phyloP scores from a whole-genome alignment of 2,329 filamentous ascomycete species.

The Colletotrichum endophyticum region DNA sequence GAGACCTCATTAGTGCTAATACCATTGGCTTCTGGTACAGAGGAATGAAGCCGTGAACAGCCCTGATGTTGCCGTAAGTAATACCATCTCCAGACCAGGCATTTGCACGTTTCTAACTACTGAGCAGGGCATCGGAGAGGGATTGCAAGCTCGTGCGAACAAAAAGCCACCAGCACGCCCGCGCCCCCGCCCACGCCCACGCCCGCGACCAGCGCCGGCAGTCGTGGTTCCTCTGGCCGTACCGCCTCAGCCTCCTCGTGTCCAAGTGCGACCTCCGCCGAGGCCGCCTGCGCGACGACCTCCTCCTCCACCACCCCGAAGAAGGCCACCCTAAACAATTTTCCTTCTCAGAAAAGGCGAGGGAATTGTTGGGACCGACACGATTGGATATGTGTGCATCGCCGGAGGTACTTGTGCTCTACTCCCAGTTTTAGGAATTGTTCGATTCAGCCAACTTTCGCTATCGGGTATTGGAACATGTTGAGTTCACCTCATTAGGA shows the following conservation, averaged over 20 bases:
- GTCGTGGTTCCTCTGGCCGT: background rate
- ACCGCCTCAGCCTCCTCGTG: background rate
- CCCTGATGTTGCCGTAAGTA: background rate
- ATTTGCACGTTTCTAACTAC: background rate
- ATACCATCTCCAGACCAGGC: fast-evolving
- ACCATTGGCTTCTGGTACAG: background rate
- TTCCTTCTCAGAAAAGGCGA: background rate
- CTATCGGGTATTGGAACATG: background rate
- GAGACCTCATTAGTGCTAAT: background rate
- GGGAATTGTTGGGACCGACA: no score
- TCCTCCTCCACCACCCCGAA: background rate
- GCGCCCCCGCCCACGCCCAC: no score
- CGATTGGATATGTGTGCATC: background rate
- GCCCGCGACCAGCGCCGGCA: background rate
- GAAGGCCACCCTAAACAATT: background rate
- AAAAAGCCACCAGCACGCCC: background rate
- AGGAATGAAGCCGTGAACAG: background rate
- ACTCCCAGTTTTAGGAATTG: background rate
- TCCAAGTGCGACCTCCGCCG: background rate
- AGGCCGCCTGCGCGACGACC: background rate
- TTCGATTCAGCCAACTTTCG: background rate
- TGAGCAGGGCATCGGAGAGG: background rate
- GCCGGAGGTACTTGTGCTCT: background rate
- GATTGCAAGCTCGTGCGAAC: background rate
- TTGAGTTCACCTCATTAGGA: background rate